These are phyloP conservation scores for Metschnikowia aberdeeniae DNA, from an alignment of 805 yeast species.

Conservation along the genomic window DNA sequence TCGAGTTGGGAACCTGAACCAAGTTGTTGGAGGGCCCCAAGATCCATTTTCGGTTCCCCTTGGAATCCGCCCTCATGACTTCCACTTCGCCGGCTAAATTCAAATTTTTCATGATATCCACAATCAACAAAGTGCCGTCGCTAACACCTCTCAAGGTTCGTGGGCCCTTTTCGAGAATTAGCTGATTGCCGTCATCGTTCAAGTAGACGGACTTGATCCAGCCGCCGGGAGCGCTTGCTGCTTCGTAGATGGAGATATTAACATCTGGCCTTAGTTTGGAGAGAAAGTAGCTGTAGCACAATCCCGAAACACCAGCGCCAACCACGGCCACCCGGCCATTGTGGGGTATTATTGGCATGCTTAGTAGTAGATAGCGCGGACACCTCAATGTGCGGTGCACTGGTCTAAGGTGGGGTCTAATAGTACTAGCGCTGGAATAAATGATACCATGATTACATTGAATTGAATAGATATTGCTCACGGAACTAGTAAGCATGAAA, in stretches of 20 bases:
- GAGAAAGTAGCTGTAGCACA: slow-evolving; percentile 67
- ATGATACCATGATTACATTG: no score
- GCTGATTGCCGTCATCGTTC: slow-evolving; percentile 22
- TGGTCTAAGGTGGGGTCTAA: neutral
- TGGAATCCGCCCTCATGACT: slow-evolving; percentile 53
- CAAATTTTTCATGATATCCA: slow-evolving; percentile 54
- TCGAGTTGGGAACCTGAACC: slow-evolving; percentile 50
- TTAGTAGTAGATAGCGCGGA: neutral
- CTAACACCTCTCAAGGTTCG: slow-evolving; percentile 82
- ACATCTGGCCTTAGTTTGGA: slow-evolving; percentile 74
- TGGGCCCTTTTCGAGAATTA: slow-evolving; percentile 79
- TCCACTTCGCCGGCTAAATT: slow-evolving; percentile 48
- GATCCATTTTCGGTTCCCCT: slow-evolving; percentile 71
- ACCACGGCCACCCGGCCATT: slow-evolving; percentile 60
- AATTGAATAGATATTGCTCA: no score
- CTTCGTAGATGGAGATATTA: slow-evolving; percentile 59
- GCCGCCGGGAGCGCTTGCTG: slow-evolving; percentile 62
- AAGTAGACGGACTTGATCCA: slow-evolving; percentile 57
- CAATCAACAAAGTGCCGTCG: slow-evolving; percentile 66
- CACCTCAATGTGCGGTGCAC: neutral
- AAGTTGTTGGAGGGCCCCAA: slow-evolving; percentile 45
- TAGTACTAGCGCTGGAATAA: no score
- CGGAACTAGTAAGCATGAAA: slow-evolving; percentile 20
- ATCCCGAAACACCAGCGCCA: slow-evolving; percentile 89
- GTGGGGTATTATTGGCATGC: slow-evolving; percentile 21